phyloP scores from a whole-genome alignment of 2,329 filamentous ascomycete species.

The Coleophoma eucalyptorum region DNA sequence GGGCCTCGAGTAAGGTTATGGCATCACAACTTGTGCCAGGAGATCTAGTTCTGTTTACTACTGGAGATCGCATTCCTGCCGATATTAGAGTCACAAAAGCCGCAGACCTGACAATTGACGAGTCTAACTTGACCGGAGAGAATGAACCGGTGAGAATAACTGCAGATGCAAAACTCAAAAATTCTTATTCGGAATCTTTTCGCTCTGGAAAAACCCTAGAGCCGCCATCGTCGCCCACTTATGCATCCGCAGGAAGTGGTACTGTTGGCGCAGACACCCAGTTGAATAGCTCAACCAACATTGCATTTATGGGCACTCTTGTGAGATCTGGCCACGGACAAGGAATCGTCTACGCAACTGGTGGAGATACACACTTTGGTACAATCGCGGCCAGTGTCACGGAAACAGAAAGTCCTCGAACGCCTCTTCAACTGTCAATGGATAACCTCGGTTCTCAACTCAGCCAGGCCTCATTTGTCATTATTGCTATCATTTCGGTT shows the following conservation, averaged over 20 bases:
- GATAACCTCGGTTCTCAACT: constrained; percentile 94
- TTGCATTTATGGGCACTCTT: constrained; percentile 97
- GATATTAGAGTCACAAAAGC: constrained; percentile 92
- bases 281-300: constrained; percentile 76
- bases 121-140: constrained; percentile 94
- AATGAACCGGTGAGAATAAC: constrained; percentile 87
- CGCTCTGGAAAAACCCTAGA: constrained; percentile 21
- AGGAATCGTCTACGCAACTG: constrained; percentile 95
- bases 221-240: constrained; percentile 50
- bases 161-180: constrained; percentile 51
- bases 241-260: constrained; percentile 53
- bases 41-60: constrained; percentile 90
- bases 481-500: constrained; percentile 90
- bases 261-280: constrained; percentile 62
- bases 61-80: constrained; percentile 92
- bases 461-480: constrained; percentile 92
- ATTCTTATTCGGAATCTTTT: constrained; percentile 28
- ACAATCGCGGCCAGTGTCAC: constrained; percentile 93
- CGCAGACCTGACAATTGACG: constrained; percentile 87
- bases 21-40: constrained; percentile 86
- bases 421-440: constrained; percentile 93
- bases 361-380: constrained; percentile 89
- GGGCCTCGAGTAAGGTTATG: constrained; percentile 78
- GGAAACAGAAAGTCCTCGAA: constrained; percentile 91
- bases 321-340: constrained; percentile 94